phyloP scores from a whole-genome alignment of 148 eudicot genomes.

The Nepenthes mirabilis region DNA sequence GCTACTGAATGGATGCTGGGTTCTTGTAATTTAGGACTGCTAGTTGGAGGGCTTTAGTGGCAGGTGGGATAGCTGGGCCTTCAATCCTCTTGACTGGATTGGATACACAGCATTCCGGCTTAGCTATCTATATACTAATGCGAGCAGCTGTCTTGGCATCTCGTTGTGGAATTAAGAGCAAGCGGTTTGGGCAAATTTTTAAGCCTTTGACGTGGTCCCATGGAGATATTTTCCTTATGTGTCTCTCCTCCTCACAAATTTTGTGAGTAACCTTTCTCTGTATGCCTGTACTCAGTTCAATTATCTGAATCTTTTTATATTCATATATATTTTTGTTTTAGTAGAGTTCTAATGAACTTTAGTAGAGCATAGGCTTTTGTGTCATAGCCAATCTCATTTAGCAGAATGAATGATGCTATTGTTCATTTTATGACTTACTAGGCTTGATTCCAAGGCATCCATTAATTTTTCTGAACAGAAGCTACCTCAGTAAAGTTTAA shows the following conservation, averaged over 20 bases:
- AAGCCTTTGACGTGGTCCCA: conserved; percentile 92
- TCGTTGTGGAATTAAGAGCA: conserved; percentile 97
- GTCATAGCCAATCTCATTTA: too few relatives aligned
- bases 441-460: too few relatives aligned
- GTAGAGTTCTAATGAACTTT: too few relatives aligned
- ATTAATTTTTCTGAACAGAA: too few relatives aligned
- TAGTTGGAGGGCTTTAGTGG: conserved; percentile 89
- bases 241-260: conserved; percentile 95
- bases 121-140: conserved; percentile 91
- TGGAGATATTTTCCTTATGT: conserved; percentile 97
- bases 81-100: conserved; percentile 91
- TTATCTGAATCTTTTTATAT: too few relatives aligned
- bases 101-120: conserved; percentile 70
- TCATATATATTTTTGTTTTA: too few relatives aligned
- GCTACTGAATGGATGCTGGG: background rate
- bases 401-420: too few relatives aligned
- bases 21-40: conserved; percentile 56
- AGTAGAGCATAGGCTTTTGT: too few relatives aligned
- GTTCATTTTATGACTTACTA: too few relatives aligned
- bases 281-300: background rate
- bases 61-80: conserved; percentile 96
- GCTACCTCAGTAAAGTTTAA: too few relatives aligned
- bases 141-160: conserved; percentile 97
- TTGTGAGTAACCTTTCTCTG: conserved; percentile 36
- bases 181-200: conserved; percentile 71